Base-by-base conservation (phyloP, 1,284 basidiomycete genomes). In the Ceratobasidium sp. region DNA sequence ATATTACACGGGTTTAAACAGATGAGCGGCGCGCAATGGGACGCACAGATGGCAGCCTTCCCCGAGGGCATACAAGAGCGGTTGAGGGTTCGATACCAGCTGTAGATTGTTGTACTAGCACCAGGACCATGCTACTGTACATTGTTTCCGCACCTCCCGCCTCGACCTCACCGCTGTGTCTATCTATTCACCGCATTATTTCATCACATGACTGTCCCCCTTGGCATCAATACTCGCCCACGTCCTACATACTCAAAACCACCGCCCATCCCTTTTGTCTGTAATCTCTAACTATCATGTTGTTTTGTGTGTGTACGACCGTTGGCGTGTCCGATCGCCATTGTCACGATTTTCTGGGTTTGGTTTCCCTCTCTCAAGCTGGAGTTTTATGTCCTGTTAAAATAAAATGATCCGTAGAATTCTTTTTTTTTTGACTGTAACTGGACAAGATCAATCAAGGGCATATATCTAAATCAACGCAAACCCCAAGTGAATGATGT, bases 1-100 rank as follows among this genome's bases (percentile, higher is more conserved):
- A 86, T 97, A 73, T 82, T 97, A 72, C 86, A 85, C 65, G 92
- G 92, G 23, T 94, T 97, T 85, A 93, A 93, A 83, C 87, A 90
- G 76, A 92, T 94, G 80, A 90, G 92, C 75, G 88, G 89, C 61
- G 83, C 86, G 53, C 89, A 89, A 32, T 95, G 93, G 93, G 84
- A 86, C 30, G 87, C 87, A 2, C 92, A 94, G 79, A 87, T 93
- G 62, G 80, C 88, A 16, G 84, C 86, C 12, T 92, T 94, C 83
- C 93, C 93, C 36, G 88, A 88, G 57, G 86, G 85, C 8, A 93
- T 95, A 73, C 91, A 91, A 80, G 89, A 92, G 77, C 88, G 91
- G 65, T 83, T 95, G 58, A 86, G 88, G 23, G 80, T 86, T 74
- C 89, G 92, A 43, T 95, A 94, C 77, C 88, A 89, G 74, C 90